phyloP scores from a whole-genome alignment of 1,284 basidiomycete genomes.

The Trichosporon ovoides region DNA sequence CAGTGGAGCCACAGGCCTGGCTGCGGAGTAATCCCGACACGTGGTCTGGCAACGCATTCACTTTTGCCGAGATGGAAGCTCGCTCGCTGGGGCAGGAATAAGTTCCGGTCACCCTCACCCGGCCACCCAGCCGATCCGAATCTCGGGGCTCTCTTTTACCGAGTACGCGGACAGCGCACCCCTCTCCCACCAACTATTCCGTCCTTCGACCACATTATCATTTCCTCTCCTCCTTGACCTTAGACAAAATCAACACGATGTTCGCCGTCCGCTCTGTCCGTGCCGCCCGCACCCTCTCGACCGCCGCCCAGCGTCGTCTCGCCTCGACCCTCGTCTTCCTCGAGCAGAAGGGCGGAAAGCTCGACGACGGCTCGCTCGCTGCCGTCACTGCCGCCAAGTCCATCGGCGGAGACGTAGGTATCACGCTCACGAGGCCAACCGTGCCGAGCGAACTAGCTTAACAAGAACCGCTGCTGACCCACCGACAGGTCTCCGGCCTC shows the following conservation, averaged over 20 bases:
- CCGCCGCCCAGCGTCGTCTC: conserved; percentile 29
- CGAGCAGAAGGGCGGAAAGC: conserved; percentile 75
- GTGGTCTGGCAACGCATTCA: no score
- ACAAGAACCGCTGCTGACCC: neutral
- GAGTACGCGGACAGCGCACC: no score
- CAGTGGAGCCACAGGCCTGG: no score
- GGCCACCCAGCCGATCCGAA: no score
- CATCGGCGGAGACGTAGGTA: conserved; percentile 59
- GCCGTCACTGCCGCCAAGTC: conserved; percentile 83
- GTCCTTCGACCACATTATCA: neutral
- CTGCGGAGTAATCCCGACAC: no score
- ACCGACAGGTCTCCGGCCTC: conserved; percentile 70
- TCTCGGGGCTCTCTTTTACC: no score
- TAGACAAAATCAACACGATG: conserved; percentile 16
- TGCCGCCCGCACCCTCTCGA: conserved; percentile 19
- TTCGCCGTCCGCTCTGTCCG: conserved; percentile 22
- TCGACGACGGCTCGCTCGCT: conserved; percentile 79
- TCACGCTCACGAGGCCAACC: neutral
- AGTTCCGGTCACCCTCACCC: no score
- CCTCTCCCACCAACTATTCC: no score
- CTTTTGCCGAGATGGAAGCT: no score
- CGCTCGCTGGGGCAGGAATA: no score
- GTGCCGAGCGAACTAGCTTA: no score
- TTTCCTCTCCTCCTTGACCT: neutral
- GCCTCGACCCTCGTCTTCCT: conserved; percentile 69